Base-by-base conservation (phyloP, 805 yeast genomes). In the Wickerhamiella azyma region DNA sequence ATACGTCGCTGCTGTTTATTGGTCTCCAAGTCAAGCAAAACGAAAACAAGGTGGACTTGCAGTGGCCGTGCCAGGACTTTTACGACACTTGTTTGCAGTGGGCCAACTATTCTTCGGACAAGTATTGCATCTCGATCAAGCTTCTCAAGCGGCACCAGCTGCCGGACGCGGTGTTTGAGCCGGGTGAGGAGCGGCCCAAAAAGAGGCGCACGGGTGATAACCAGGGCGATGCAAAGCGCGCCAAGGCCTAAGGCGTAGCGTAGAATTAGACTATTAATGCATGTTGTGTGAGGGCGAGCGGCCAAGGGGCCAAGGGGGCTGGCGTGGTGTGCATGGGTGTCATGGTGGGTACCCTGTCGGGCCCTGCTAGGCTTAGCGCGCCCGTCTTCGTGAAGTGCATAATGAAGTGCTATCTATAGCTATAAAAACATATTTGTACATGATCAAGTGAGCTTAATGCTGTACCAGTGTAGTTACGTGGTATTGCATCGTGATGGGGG, bases 31-130 rank as follows among this genome's bases (percentile, higher is more conserved):
- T 81, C 14, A 70, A 61, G 50, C 65, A 65, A 33, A 72, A 72
- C 43, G 76, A 74, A 19, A 55, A 55, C 39, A 55, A 56, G 55
- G 71, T 88, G 54, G 95, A 86, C 60, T 80, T 89, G 48, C 94
- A 82, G 56, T 74, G 78, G 52, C 95, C 95, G 16, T 88, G 97
- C 59, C 73, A 84, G 17, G 97, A 92, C 50, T 92, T 89, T 61
- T 85, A 75, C 65, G 78, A 73, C 37, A 64, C 85, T 7, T 85
- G 96, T 63, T 78, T 84, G 52, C 71, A 76, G 29, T 84, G 89
- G 77, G 69, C 70, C 17, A 69, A 70, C 33, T 92, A 75, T 56
- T 74, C 81, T 53, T 80, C 76, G 45, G 74, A 76, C 38, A 62
- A 70, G 9, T 70, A 77, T 50, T 66, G 77, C 19, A 68, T 89